These are phyloP conservation scores for Moesziomyces sp. DNA, from an alignment of 1,284 basidiomycete genomes.

Conservation along the genomic window DNA sequence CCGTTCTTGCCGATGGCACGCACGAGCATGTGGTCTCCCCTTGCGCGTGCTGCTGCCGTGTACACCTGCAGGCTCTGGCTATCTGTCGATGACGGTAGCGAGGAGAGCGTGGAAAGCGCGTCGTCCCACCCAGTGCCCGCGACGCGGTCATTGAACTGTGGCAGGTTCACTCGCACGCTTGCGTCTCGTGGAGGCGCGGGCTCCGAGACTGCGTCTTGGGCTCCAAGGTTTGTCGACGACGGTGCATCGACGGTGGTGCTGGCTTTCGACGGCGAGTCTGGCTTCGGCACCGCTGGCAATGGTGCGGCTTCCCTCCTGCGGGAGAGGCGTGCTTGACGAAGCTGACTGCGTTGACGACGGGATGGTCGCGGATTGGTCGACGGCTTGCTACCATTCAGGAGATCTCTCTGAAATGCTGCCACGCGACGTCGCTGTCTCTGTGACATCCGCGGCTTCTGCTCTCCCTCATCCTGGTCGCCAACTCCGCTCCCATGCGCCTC, in stretches of 20 bases:
- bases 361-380: background rate
- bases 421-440: slow-evolving; percentile 26
- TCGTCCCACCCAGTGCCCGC: slow-evolving; percentile 32
- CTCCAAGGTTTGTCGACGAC: no score
- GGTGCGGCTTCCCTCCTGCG: no score
- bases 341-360: background rate
- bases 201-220: background rate
- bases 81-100: background rate
- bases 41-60: slow-evolving; percentile 18
- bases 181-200: no score
- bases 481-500: no score
- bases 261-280: no score
- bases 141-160: slow-evolving; percentile 41
- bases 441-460: slow-evolving; percentile 4
- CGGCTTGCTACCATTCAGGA: background rate
- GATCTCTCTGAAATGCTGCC: slow-evolving; percentile 15
- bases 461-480: background rate
- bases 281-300: no score
- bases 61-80: background rate
- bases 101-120: background rate
- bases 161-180: background rate
- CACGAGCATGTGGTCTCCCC: slow-evolving; percentile 44
- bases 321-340: background rate
- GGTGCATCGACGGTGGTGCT: background rate
- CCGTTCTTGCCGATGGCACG: slow-evolving; percentile 41